Base-by-base conservation (phyloP, 2,329 filamentous ascomycete species). In the Aspergillus aculeatus region DNA sequence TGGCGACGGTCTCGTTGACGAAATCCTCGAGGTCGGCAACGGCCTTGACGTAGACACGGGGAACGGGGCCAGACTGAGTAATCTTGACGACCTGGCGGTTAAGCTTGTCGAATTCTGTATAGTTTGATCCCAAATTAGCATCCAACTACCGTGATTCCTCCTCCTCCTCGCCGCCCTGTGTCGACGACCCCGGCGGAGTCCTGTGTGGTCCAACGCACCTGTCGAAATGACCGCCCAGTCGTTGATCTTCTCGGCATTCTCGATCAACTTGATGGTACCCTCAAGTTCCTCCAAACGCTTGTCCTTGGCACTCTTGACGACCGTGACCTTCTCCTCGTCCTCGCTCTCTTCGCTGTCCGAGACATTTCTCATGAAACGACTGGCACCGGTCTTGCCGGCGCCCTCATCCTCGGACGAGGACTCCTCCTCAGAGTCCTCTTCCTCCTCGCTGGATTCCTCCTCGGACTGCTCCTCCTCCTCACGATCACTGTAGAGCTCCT, bases 271-370 rank as follows among this genome's bases (percentile, higher is more conserved):
- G 72, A 98, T 90, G 48, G 89, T 96, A 61, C 86, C 85, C 77
- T 99, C 94, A 62, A 99, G 84, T 79, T 98, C 96, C 73, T 97
- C 94, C 67, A 92, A 84, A 64, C 95, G 87, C 86, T 99, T 99
- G 83, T 98, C 92, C 81, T 98, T 98, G 72, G 94, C 93, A 78
- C 92, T 97, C 85, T 96, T 97, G 73, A 98, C 90, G 70, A 95
- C 87, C 71, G 89, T 91, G 66, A 89, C 87, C 67, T 87, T 86
- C 66, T 97, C 94, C 66, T 95, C 91, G 66, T 95, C 93, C 74
- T 92, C 93, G 71, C 84, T 87, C 59, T 92, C 88, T 66, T 93
- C 90, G 71, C 89, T 91, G 54, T 95, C 92, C 60, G 86, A 88
- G 12, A 80, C 85, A 67, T 86, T 88, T 69, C 88, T 87, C 85